Percentiles rank a stretch among this genome's conserved stretches.
Evolutionary conservation across 208 protist species (phyloP).

Genomic region (Borovskyia barvae): DNA sequence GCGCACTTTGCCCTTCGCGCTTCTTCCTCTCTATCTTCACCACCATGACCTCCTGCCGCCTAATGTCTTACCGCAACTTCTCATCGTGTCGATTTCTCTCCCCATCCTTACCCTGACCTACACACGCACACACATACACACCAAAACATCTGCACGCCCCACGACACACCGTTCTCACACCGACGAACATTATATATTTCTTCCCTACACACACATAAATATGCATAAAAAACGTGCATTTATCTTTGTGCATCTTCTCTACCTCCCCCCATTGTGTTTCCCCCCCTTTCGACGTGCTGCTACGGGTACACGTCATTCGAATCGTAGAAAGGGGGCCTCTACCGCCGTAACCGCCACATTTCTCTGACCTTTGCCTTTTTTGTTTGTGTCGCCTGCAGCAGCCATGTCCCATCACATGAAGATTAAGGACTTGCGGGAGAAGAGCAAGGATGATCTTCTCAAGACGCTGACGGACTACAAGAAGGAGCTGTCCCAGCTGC

Average conservation of each 20-base stretch:
- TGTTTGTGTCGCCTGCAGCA: not conserved
- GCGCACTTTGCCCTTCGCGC: not conserved
- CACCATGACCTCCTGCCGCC: not conserved
- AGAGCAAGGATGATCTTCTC: slow-evolving; percentile 96
- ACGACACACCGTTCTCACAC: too few species aligned
- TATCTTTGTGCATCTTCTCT: too few species aligned
- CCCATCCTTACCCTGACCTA: not conserved
- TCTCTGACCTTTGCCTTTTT: not conserved
- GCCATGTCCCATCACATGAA: slow-evolving; percentile 86
- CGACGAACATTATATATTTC: too few species aligned
- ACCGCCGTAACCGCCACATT: too few species aligned
- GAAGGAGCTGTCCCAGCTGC: slow-evolving; percentile 96
- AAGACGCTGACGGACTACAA: slow-evolving; percentile 97
- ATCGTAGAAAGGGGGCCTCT: too few species aligned
- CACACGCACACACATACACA: not conserved
- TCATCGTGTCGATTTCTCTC: too few species aligned
- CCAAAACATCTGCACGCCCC: not conserved
- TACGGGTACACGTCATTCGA: too few species aligned
- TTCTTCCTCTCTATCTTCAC: not conserved
- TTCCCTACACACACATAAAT: too few species aligned
- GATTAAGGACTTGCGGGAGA: slow-evolving; percentile 91
- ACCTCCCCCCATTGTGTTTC: too few species aligned
- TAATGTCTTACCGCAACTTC: too few species aligned
- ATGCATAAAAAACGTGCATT: too few species aligned
- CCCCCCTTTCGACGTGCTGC: too few species aligned